Conservation (phyloP, 2,329 filamentous ascomycete genomes). For the Colletotrichum abscissum region DNA sequence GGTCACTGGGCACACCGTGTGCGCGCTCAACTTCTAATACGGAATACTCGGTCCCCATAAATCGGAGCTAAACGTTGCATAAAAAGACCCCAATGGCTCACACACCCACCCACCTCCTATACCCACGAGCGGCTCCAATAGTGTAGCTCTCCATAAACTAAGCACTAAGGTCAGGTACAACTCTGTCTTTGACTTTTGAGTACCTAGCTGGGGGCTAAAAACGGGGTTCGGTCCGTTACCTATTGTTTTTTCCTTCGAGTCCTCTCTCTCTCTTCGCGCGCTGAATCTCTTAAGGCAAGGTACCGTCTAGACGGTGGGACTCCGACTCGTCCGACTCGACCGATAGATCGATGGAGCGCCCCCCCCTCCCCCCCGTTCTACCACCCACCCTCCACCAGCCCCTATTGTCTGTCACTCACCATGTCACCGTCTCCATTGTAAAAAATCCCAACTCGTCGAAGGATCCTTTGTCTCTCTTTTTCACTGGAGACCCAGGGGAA, state of each 20-base stretch:
- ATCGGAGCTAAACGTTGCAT: background rate
- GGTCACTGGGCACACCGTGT: background rate
- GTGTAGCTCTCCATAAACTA: background rate
- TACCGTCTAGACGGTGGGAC: background rate
- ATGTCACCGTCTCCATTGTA: background rate
- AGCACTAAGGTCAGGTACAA: background rate
- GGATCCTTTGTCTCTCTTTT: background rate
- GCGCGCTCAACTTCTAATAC: background rate
- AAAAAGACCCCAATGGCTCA: background rate
- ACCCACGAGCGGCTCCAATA: too few species aligned
- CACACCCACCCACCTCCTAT: background rate
- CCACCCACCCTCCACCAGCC: background rate
- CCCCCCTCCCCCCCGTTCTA: background rate
- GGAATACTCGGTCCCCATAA: background rate
- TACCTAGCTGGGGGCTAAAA: background rate
- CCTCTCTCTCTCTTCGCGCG: background rate
- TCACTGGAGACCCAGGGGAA: background rate
- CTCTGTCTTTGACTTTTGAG: background rate
- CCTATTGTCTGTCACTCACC: background rate
- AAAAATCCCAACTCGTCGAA: background rate
- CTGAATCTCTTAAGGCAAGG: background rate
- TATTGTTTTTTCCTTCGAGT: background rate
- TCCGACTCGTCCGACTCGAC: constrained; percentile 2
- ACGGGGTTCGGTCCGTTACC: background rate
- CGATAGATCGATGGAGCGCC: background rate